phyloP scores from a whole-genome alignment of 2,329 filamentous ascomycete species.

The Colletotrichum tofieldiae region DNA sequence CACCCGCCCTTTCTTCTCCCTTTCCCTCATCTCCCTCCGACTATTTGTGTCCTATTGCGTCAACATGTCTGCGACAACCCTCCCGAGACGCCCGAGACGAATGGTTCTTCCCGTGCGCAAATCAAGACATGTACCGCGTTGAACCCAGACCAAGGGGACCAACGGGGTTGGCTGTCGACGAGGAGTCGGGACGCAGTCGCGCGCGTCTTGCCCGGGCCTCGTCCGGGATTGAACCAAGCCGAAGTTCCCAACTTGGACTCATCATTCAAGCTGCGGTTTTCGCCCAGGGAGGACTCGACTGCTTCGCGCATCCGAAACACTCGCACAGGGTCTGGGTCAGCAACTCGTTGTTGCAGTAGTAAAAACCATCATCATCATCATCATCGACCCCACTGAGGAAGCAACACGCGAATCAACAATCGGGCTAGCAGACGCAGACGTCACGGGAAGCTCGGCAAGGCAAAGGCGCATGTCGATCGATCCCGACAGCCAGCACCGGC shows the following conservation, averaged over 20 bases:
- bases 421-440: neutral
- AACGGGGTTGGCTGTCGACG: neutral
- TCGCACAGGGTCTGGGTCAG: neutral
- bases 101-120: neutral
- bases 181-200: neutral
- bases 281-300: neutral
- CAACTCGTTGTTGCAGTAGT: neutral
- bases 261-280: neutral
- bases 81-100: slow-evolving; percentile 9
- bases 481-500: neutral
- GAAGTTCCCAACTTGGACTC: neutral
- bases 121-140: neutral
- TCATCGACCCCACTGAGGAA: neutral
- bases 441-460: neutral
- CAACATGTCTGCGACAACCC: slow-evolving; percentile 5
- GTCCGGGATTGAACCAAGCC: neutral
- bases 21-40: neutral
- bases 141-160: neutral
- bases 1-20: neutral
- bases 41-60: neutral
- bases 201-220: neutral
- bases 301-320: neutral
- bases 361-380: neutral
- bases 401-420: neutral
- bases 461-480: neutral